Evolutionary conservation across 345 rosid species (phyloP), one percentile per base, ranked within the genome.

Genomic region (Pistacia integerrima): DNA sequence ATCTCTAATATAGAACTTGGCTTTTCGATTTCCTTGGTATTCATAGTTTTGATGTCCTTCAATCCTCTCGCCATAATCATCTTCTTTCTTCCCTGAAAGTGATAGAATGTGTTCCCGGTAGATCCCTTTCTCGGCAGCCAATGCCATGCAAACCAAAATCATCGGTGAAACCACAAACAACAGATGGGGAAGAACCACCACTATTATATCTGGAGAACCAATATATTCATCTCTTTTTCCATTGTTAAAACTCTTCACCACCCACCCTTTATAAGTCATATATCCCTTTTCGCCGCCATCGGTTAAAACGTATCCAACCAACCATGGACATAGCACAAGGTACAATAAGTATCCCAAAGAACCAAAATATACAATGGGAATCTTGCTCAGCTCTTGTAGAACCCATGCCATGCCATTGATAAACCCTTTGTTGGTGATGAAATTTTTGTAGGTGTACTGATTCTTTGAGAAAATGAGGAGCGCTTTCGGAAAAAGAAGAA

Each of bases 181-280:
- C 55, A 95, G 77, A 86, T 93, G 98, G 33, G 99, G 94, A 79
- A 95, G 83, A 80, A 93, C 94, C 56, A 93, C 69, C 66, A 95
- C 90, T 93, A 95, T 88, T 18, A 96, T 74, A 86, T 96, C 97
- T 0, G 97, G 97, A 76, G 79, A 85, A 70, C 97, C 98, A 49
- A 92, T 61, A 78, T 87, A 90, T 36, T 83, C 85, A 33, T 84
- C 90, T 11, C 77, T 86, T 82, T 54, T 80, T 35, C 70, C 73
- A 38, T 52, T 36, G 38, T 82, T 57, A 60, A 77, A 46, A 74
- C 79, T 80, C 70, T 82, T 83, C 28, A 93, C 87, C 5, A 76
- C 92, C 97, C 98, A 95, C 59, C 99, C 99, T 88, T 82, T 87
- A 60, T 87, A 88, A 70, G 96, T 92, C 99, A 95, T 92, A 84